Evolutionary conservation across 1,139 yeast species (phyloP).

Genomic region (Hanseniaspora uvarum): DNA sequence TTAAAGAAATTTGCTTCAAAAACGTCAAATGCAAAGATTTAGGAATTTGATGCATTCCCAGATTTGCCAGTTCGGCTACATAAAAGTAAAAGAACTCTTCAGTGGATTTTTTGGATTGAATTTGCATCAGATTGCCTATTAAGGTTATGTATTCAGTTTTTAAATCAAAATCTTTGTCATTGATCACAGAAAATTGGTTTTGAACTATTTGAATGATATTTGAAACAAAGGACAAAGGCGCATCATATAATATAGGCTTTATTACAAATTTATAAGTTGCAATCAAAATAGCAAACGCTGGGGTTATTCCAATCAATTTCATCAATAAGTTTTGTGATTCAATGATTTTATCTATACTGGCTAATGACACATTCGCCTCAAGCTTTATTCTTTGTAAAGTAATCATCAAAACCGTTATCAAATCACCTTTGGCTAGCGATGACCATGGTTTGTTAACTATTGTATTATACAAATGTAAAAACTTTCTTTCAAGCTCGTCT

Average conservation of each 20-base stretch:
- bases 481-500: slow-evolving; percentile 66
- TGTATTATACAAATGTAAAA: slow-evolving; percentile 69
- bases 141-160: background rate
- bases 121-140: background rate
- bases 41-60: slow-evolving; percentile 12
- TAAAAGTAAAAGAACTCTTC: background rate
- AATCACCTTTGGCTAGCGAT: slow-evolving; percentile 54
- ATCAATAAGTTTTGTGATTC: slow-evolving; percentile 88
- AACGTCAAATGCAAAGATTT: background rate
- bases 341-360: slow-evolving; percentile 79
- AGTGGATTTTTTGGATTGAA: background rate
- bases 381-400: slow-evolving; percentile 93
- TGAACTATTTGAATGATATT: background rate
- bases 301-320: slow-evolving; percentile 82
- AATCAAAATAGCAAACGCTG: slow-evolving; percentile 49
- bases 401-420: slow-evolving; percentile 66
- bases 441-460: slow-evolving; percentile 64
- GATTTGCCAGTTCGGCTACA: slow-evolving; percentile 5
- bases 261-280: slow-evolving; percentile 17
- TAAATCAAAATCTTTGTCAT: slow-evolving; percentile 1
- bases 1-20: background rate
- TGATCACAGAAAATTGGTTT: slow-evolving; percentile 4
- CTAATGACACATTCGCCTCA: slow-evolving; percentile 82
- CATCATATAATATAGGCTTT: slow-evolving; percentile 17
- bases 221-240: slow-evolving; percentile 11